Percentiles rank a stretch among this genome's conserved stretches.
Evolutionary conservation across 108 stramenopile species (phyloP).

Genomic region (Bacterosira constricta): DNA sequence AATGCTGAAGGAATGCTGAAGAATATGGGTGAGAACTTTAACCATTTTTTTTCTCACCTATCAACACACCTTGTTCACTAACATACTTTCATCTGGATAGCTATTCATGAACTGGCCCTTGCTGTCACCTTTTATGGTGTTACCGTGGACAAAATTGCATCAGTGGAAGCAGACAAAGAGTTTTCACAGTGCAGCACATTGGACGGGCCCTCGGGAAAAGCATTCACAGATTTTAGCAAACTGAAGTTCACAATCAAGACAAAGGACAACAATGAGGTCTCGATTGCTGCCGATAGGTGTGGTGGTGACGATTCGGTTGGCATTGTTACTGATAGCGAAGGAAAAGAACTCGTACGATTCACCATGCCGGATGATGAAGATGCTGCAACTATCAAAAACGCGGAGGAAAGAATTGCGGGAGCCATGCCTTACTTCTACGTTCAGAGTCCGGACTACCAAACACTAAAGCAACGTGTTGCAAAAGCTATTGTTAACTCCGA

Average conservation of each 20-base stretch:
- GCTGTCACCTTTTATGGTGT: constrained; percentile 79
- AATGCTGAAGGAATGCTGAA: constrained; percentile 90
- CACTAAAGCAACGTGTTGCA: constrained; percentile 69
- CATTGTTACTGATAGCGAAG: constrained; percentile 61
- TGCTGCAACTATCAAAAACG: constrained; percentile 44
- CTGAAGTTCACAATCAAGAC: constrained; percentile 74
- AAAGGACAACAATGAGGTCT: constrained; percentile 58
- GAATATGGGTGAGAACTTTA: constrained; percentile 61
- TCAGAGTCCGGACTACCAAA: constrained; percentile 81
- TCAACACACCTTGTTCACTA: background rate
- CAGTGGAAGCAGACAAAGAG: constrained; percentile 62
- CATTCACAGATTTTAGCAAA: constrained; percentile 73
- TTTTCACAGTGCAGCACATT: constrained; percentile 57
- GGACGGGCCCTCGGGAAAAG: constrained; percentile 41
- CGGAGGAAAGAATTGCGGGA: constrained; percentile 54
- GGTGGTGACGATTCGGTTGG: constrained; percentile 79
- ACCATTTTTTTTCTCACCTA: background rate
- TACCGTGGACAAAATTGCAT: constrained; percentile 68
- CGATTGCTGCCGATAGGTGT: constrained; percentile 85
- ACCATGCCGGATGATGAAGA: constrained; percentile 71
- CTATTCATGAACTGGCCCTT: constrained; percentile 86
- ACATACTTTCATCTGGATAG: constrained; percentile 8
- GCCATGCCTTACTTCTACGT: constrained; percentile 89
- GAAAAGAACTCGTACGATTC: constrained; percentile 62
- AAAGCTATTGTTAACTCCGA: constrained; percentile 36